phyloP scores from a whole-genome alignment of 352 stramenopile species.

The Plasmopara viticola region DNA sequence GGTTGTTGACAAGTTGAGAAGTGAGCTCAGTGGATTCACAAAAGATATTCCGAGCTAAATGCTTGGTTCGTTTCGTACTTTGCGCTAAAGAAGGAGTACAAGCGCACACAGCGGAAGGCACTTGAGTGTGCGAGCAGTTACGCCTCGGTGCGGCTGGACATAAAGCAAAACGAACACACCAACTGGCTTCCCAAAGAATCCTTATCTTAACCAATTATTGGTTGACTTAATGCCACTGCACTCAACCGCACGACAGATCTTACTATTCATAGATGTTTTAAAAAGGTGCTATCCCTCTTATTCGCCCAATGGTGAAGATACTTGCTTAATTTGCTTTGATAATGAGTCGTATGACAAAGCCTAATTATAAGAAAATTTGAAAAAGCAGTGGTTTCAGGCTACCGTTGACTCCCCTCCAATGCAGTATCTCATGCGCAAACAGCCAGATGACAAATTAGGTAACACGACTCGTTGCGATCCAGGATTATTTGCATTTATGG shows the following conservation, averaged over 20 bases:
- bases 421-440: background rate
- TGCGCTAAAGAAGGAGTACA: conserved; percentile 1
- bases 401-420: background rate
- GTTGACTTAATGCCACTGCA: background rate
- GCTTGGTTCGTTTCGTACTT: conserved; percentile 23
- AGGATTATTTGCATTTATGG: no score
- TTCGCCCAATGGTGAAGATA: background rate
- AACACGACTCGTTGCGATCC: no score
- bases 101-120: conserved; percentile 1
- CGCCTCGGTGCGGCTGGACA: conserved; percentile 11
- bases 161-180: conserved; percentile 9
- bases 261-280: conserved; percentile 6
- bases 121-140: conserved; percentile 21
- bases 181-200: conserved; percentile 7
- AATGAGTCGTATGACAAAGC: background rate
- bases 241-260: background rate
- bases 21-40: conserved; percentile 20
- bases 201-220: conserved; percentile 6
- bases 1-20: conserved; percentile 33
- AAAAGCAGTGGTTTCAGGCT: conserved; percentile 16
- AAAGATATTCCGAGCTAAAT: conserved; percentile 33
- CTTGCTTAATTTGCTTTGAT: background rate
- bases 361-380: conserved; percentile 10
- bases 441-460: no score
- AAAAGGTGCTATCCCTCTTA: background rate